phyloP scores from a whole-genome alignment of 345 rosid species.

The Bruguiera gymnorhiza region DNA sequence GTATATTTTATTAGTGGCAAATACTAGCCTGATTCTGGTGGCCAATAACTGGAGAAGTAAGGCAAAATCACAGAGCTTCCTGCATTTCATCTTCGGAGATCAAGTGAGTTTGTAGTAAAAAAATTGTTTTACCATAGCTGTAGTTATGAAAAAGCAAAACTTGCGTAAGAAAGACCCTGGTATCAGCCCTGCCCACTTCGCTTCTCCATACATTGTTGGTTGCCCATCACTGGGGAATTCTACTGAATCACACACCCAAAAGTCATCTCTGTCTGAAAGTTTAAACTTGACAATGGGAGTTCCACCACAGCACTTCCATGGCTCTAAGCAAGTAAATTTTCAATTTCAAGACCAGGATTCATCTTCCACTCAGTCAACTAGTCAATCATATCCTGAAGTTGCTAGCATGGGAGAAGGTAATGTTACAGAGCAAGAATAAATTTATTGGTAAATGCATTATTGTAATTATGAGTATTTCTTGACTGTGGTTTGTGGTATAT shows the following conservation, averaged over 20 bases:
- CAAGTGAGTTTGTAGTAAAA: conserved; percentile 12
- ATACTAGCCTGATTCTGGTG: conserved; percentile 4
- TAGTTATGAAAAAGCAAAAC: conserved; percentile 32
- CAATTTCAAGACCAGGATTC: conserved; percentile 63
- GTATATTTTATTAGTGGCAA: conserved; percentile 4
- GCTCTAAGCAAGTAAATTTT: conserved; percentile 44
- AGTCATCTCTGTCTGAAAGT: conserved; percentile 34
- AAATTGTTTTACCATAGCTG: conserved; percentile 1
- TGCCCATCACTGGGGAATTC: conserved; percentile 46
- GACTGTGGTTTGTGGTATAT: no score
- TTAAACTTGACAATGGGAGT: conserved; percentile 50
- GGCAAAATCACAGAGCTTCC: conserved; percentile 1
- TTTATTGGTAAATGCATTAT: conserved; percentile 13
- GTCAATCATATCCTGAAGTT: conserved; percentile 62
- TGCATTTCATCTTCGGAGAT: conserved; percentile 12
- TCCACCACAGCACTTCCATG: conserved; percentile 32
- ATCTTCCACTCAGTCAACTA: conserved; percentile 65
- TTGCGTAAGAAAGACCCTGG: conserved; percentile 40
- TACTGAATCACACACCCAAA: conserved; percentile 26
- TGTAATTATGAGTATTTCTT: no score
- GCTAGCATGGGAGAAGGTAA: conserved; percentile 46
- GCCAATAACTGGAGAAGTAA: conserved; percentile 6
- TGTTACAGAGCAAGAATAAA: conserved; percentile 23
- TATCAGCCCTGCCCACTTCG: conserved; percentile 20
- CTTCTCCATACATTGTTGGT: conserved; percentile 32